These are phyloP conservation scores for Emmonsiellopsis sp. DNA, from an alignment of 2,329 filamentous ascomycete species.

Conservation along the genomic window DNA sequence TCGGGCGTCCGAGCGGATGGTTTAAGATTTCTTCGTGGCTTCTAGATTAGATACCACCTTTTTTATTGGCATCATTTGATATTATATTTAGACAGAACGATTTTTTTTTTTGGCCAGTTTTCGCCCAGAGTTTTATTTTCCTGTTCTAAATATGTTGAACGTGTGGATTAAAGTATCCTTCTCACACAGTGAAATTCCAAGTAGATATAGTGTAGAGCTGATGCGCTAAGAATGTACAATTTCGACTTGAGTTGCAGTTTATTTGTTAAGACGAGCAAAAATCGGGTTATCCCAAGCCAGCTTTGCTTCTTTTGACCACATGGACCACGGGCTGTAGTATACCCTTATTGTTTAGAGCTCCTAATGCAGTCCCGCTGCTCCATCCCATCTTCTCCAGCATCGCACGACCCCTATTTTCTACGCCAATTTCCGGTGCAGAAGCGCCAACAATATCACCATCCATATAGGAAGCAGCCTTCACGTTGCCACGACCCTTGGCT, in stretches of 20 bases:
- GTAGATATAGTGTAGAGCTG: too few species aligned
- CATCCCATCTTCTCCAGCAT: conserved; percentile 98
- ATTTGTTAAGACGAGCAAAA: background rate
- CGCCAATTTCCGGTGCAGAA: conserved; percentile 71
- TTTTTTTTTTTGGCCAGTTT: too few species aligned
- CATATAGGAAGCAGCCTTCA: conserved; percentile 49
- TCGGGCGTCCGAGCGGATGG: background rate
- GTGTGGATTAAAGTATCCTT: too few species aligned
- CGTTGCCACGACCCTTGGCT: conserved; percentile 28
- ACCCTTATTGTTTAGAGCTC: conserved; percentile 73
- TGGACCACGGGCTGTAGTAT: conserved; percentile 79
- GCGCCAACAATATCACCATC: conserved; percentile 86
- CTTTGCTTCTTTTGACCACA: conserved; percentile 75
- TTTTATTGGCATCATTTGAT: too few species aligned
- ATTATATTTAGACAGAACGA: too few species aligned
- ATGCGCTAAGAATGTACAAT: too few species aligned
- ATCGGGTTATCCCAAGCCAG: conserved; percentile 58
- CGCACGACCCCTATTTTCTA: conserved; percentile 70
- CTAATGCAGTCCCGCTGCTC: conserved; percentile 76
- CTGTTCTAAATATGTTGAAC: too few species aligned
- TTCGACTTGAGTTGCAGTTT: too few species aligned
- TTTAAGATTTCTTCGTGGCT: too few species aligned
- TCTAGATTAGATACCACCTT: too few species aligned
- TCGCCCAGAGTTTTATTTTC: too few species aligned
- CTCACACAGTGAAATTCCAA: too few species aligned